phyloP scores from a whole-genome alignment of 106 monocot genomes.

The Acorus calamus region DNA sequence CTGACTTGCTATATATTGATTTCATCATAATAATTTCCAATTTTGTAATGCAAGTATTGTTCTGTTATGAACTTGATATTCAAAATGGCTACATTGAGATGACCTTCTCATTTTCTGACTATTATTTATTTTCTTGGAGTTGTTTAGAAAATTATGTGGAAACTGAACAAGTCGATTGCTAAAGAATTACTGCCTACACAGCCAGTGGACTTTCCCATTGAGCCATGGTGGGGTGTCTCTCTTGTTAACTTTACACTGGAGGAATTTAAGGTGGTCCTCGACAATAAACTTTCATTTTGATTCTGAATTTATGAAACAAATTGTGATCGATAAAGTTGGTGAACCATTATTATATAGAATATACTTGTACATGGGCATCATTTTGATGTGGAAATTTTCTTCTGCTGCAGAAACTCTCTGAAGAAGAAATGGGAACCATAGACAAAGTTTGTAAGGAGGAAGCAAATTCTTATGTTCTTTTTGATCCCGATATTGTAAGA shows the following conservation, averaged over 20 bases:
- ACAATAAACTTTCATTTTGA: too few species aligned
- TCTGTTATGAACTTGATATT: too few species aligned
- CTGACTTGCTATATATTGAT: too few species aligned
- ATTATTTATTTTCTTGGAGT: background rate
- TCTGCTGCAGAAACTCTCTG: conserved; percentile 69
- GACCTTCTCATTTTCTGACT: background rate
- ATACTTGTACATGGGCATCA: too few species aligned
- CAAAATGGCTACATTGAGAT: background rate
- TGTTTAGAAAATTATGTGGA: conserved; percentile 99
- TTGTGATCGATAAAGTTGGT: too few species aligned
- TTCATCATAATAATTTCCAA: too few species aligned
- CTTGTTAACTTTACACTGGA: conserved; percentile 98
- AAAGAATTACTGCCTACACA: conserved; percentile 90
- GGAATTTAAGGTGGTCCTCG: conserved; percentile 75
- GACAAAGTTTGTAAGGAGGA: conserved; percentile 99
- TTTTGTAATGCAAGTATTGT: too few species aligned
- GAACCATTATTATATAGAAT: too few species aligned
- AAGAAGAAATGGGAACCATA: conserved; percentile 90
- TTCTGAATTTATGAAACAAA: too few species aligned
- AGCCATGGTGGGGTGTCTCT: conserved; percentile 99
- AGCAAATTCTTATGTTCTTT: conserved; percentile 85
- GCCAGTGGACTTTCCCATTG: conserved; percentile 82
- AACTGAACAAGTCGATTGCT: conserved; percentile 98
- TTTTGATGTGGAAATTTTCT: background rate
- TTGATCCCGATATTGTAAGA: conserved; percentile 73